Conservation (phyloP, 1,284 basidiomycete genomes). For the Rhodotorula mucilaginosa region DNA sequence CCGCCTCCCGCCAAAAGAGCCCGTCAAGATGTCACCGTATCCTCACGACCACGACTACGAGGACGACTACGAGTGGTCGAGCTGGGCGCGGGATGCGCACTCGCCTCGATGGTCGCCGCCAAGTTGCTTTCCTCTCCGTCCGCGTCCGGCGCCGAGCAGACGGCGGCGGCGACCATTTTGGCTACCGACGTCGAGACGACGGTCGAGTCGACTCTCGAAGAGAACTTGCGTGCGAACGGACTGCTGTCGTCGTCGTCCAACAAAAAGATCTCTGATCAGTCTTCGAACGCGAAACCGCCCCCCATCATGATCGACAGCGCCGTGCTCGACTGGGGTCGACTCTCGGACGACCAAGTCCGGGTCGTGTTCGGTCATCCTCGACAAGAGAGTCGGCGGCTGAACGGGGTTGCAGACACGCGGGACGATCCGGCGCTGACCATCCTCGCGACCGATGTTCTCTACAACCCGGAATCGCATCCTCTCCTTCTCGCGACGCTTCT, state of each 20-base stretch:
- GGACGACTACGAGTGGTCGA: conserved; percentile 32
- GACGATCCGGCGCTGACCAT: conserved; percentile 18
- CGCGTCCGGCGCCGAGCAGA: neutral
- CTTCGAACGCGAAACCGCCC: neutral
- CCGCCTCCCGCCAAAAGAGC: too few species aligned
- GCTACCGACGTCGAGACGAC: conserved; percentile 41
- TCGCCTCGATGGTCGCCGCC: conserved; percentile 25
- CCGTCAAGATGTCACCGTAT: too few species aligned
- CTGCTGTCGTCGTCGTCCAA: neutral
- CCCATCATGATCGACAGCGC: neutral
- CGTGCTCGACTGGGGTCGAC: conserved; percentile 31
- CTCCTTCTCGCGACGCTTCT: conserved; percentile 39
- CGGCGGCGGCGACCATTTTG: conserved; percentile 7
- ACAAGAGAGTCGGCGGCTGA: neutral
- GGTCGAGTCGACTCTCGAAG: conserved; percentile 34
- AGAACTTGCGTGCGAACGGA: conserved; percentile 29
- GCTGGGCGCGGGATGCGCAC: conserved; percentile 43
- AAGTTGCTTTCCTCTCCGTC: neutral
- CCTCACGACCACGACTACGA: neutral
- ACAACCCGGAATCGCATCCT: conserved; percentile 39
- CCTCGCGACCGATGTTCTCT: conserved; percentile 42
- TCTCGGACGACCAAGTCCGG: neutral
- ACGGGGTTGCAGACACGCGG: neutral
- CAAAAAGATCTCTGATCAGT: too few species aligned
- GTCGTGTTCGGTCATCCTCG: neutral